Conservation (phyloP, 805 yeast species). For the Suhomyces sp. region DNA sequence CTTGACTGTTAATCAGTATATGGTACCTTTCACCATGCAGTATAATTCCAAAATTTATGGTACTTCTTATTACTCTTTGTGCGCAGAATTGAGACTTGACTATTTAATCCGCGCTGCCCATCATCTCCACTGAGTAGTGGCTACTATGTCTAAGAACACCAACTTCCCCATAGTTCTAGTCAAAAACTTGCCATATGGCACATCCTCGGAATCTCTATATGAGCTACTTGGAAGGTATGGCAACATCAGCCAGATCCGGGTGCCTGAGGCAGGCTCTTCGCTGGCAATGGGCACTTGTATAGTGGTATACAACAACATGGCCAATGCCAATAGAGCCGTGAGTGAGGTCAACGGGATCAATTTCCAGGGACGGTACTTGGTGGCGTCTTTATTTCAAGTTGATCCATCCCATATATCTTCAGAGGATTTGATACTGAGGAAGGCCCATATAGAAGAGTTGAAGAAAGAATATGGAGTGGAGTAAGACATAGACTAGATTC, state of each 20-base stretch:
- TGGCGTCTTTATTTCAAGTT: slow-evolving; percentile 46
- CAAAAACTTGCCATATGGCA: slow-evolving; percentile 55
- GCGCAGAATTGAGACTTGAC: background rate
- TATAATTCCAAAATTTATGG: too few species aligned
- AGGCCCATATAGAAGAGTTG: slow-evolving; percentile 26
- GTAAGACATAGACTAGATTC: background rate
- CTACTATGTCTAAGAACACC: slow-evolving; percentile 14
- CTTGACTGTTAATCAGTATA: too few species aligned
- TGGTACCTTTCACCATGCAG: too few species aligned
- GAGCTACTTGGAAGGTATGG: slow-evolving; percentile 56
- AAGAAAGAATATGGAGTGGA: slow-evolving; percentile 9
- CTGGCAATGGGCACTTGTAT: slow-evolving; percentile 43
- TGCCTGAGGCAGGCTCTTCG: slow-evolving; percentile 16
- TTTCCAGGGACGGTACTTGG: slow-evolving; percentile 56
- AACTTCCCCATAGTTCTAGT: slow-evolving; percentile 48
- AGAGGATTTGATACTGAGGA: slow-evolving; percentile 23
- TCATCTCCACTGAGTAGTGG: background rate
- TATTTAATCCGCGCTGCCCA: background rate
- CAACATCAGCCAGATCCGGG: slow-evolving; percentile 51
- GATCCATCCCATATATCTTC: slow-evolving; percentile 32
- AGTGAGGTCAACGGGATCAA: slow-evolving; percentile 60
- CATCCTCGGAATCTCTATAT: slow-evolving; percentile 45
- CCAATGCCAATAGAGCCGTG: slow-evolving; percentile 48
- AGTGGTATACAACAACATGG: slow-evolving; percentile 49
- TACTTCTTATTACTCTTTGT: too few species aligned